Percentiles rank a stretch among this genome's conserved stretches.
phyloP scores from a whole-genome alignment of 2,329 filamentous ascomycete species.

The Cladosporium sp. region DNA sequence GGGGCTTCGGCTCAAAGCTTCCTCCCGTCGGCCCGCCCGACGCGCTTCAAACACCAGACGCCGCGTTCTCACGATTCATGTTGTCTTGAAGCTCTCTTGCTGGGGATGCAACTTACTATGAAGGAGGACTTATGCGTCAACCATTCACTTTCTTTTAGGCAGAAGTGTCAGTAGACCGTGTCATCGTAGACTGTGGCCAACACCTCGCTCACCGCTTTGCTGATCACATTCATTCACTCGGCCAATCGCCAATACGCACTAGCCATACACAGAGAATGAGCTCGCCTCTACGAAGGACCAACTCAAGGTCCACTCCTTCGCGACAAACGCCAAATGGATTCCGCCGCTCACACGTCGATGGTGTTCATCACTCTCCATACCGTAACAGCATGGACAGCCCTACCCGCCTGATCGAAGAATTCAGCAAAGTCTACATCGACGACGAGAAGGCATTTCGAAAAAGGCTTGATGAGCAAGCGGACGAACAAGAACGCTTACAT shows the following conservation, averaged over 20 bases:
- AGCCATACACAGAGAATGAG: conserved; percentile 1
- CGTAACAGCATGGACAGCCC: conserved; percentile 15
- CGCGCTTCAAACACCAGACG: neutral
- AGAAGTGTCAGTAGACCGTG: too few species aligned
- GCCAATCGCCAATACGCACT: too few species aligned
- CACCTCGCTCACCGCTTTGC: neutral
- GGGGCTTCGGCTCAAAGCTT: neutral
- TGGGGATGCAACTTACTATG: neutral
- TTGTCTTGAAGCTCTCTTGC: neutral
- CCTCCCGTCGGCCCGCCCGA: neutral
- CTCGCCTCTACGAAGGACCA: conserved; percentile 8
- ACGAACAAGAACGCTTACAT: conserved; percentile 61
- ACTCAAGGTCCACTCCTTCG: conserved; percentile 10
- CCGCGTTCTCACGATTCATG: neutral
- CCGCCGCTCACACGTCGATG: conserved; percentile 8
- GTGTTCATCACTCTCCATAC: neutral
- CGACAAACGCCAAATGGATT: conserved; percentile 9
- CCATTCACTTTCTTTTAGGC: neutral
- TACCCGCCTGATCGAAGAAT: conserved; percentile 34
- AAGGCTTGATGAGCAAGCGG: conserved; percentile 58
- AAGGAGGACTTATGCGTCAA: neutral
- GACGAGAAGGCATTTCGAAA: conserved; percentile 49
- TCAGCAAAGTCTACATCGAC: conserved; percentile 39
- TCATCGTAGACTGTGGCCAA: too few species aligned
- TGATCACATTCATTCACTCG: neutral